These are phyloP conservation scores for Wolfiporia cocos DNA, from an alignment of 1,284 basidiomycete genomes.

Conservation along the genomic window DNA sequence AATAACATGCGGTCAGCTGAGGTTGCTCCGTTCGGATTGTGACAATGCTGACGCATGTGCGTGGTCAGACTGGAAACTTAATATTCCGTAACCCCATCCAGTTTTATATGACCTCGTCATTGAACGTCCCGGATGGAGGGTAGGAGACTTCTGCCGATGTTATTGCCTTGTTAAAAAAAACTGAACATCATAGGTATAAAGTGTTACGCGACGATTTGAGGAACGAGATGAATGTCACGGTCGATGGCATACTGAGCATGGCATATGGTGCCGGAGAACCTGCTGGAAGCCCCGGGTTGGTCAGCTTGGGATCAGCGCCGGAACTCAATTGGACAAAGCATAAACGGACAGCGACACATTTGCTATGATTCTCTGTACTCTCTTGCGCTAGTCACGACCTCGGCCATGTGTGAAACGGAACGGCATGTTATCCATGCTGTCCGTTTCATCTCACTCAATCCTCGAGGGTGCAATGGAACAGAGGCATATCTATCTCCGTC, in stretches of 20 bases:
- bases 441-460: no score
- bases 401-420: no score
- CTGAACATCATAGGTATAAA: conserved; percentile 26
- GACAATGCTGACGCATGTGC: conserved; percentile 3
- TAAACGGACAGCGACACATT: no score
- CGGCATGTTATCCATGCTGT: no score
- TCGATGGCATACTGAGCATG: conserved; percentile 61
- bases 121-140: conserved; percentile 60
- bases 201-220: conserved; percentile 57
- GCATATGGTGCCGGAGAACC: conserved; percentile 32
- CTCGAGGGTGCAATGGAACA: no score
- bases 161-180: background rate
- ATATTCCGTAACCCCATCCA: no score
- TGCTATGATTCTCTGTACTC: no score
- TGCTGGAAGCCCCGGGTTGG: conserved; percentile 6
- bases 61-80: conserved; percentile 45
- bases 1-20: conserved; percentile 49
- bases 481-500: no score
- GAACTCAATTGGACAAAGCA: conserved; percentile 33
- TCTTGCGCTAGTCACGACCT: no score
- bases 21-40: background rate
- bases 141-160: background rate
- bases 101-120: conserved; percentile 39
- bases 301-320: conserved; percentile 40
- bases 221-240: conserved; percentile 67